A percentile compares a stretch with the other conserved stretches of the same genome.
phyloP scores from a whole-genome alignment of 371 early-diverging fungal genomes.

The Mucor indicus region DNA sequence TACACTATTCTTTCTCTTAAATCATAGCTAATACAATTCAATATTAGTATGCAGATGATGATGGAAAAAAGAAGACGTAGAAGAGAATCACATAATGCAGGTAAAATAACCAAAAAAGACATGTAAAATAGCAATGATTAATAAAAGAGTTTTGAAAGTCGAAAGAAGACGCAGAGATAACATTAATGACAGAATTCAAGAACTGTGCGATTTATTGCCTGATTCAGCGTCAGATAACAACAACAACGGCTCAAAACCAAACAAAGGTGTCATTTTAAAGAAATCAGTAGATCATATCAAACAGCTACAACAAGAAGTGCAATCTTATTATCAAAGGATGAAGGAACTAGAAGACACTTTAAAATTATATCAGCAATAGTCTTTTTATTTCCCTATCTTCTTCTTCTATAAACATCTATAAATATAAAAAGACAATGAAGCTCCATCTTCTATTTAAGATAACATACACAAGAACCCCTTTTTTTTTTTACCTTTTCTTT shows the following conservation, averaged over 20 bases:
- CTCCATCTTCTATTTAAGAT: conserved; percentile 8
- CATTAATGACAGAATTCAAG: conserved; percentile 96
- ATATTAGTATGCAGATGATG: conserved; percentile 35
- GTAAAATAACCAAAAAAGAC: conserved; percentile 23
- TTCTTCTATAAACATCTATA: too few species aligned
- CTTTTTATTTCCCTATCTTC: too few species aligned
- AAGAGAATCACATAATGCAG: conserved; percentile 94
- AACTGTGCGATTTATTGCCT: conserved; percentile 82
- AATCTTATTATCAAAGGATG: conserved; percentile 56
- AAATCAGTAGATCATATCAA: conserved; percentile 90
- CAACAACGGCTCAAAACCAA: conserved; percentile 72
- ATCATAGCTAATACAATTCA: not conserved
- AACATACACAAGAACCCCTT: too few species aligned
- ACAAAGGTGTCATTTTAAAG: conserved; percentile 81
- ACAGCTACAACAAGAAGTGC: conserved; percentile 61
- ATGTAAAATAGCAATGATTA: not conserved
- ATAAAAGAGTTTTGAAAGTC: conserved; percentile 47
- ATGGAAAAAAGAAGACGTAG: conserved; percentile 88
- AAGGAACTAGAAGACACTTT: conserved; percentile 64
- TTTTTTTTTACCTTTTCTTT: conserved; percentile 15
- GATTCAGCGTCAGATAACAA: conserved; percentile 56
- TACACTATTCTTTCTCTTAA: too few species aligned
- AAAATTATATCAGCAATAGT: conserved; percentile 15
- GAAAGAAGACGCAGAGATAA: conserved; percentile 94
- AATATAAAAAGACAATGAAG: too few species aligned